Percentiles rank a stretch among this genome's conserved stretches.
These are phyloP conservation scores for Kodamaea derodonti DNA, from an alignment of 1,139 yeast species.

Conservation along the genomic window DNA sequence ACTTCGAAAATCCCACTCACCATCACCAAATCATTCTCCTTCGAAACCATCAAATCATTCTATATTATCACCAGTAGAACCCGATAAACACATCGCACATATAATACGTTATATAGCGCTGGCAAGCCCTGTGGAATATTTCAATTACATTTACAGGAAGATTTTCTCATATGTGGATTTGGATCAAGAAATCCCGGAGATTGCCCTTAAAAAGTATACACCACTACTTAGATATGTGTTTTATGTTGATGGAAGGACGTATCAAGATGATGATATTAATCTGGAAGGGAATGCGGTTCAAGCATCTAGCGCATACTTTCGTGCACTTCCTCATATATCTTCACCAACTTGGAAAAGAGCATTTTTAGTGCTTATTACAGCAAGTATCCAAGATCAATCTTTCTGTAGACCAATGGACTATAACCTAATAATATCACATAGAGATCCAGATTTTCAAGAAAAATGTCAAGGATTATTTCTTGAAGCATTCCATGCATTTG, in stretches of 20 bases:
- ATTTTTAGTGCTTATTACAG: conserved; percentile 47
- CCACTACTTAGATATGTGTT: conserved; percentile 51
- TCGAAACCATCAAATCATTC: neutral
- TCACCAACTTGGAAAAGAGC: conserved; percentile 54
- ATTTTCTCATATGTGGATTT: conserved; percentile 31
- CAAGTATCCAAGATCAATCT: conserved; percentile 52
- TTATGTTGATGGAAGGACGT: conserved; percentile 27
- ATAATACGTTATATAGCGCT: conserved; percentile 50
- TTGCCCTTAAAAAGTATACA: conserved; percentile 36
- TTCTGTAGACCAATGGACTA: conserved; percentile 55
- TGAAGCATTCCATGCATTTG: conserved; percentile 28
- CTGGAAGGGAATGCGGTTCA: conserved; percentile 19
- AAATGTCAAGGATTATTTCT: conserved; percentile 33
- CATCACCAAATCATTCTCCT: neutral
- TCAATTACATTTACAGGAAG: conserved; percentile 33
- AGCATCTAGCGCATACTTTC: conserved; percentile 38
- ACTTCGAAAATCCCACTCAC: neutral
- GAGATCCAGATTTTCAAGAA: conserved; percentile 24
- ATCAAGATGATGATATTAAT: neutral
- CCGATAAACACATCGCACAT: conserved; percentile 45
- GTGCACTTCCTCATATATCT: conserved; percentile 38
- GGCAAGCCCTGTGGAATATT: conserved; percentile 52
- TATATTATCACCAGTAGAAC: conserved; percentile 18
- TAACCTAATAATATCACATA: conserved; percentile 25
- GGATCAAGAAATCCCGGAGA: conserved; percentile 42